Conservation (phyloP, 2,329 filamentous ascomycete genomes). For the Phaeoacremonium minimum region DNA sequence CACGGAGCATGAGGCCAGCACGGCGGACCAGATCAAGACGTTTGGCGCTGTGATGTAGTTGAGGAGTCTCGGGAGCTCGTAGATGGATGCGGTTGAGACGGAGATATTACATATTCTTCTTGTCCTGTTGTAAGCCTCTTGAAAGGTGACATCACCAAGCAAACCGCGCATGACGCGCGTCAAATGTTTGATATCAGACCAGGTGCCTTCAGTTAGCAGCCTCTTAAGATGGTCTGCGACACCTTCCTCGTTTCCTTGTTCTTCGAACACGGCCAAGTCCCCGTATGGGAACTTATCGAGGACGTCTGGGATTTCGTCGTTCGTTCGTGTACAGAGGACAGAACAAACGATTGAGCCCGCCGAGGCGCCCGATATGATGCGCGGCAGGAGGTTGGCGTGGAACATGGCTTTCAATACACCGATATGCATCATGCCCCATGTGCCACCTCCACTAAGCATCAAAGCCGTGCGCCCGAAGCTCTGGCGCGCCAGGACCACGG, state of each 20-base stretch:
- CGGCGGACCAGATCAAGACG: conserved; percentile 93
- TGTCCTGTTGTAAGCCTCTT: conserved; percentile 94
- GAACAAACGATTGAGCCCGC: conserved; percentile 83
- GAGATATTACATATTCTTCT: conserved; percentile 89
- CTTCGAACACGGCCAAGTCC: conserved; percentile 77
- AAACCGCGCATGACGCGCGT: conserved; percentile 75
- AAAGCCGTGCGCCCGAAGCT: conserved; percentile 83
- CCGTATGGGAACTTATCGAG: conserved; percentile 70
- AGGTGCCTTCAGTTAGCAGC: conserved; percentile 74
- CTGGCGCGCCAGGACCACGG: conserved; percentile 67
- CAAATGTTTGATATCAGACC: conserved; percentile 81
- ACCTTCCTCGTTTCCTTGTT: conserved; percentile 52
- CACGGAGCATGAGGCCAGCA: conserved; percentile 92
- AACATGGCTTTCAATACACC: conserved; percentile 81
- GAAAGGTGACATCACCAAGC: conserved; percentile 87
- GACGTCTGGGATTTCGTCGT: conserved; percentile 70
- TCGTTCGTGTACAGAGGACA: conserved; percentile 72
- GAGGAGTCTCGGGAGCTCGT: conserved; percentile 79
- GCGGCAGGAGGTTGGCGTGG: conserved; percentile 69
- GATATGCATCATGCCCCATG: conserved; percentile 89
- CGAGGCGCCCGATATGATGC: conserved; percentile 83
- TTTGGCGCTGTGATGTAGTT: conserved; percentile 94
- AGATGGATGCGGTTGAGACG: conserved; percentile 81
- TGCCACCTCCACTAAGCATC: conserved; percentile 79
- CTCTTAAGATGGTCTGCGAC: conserved; percentile 66